phyloP scores from a whole-genome alignment of 305 asterid genomes.

The Euphrasia arctica region DNA sequence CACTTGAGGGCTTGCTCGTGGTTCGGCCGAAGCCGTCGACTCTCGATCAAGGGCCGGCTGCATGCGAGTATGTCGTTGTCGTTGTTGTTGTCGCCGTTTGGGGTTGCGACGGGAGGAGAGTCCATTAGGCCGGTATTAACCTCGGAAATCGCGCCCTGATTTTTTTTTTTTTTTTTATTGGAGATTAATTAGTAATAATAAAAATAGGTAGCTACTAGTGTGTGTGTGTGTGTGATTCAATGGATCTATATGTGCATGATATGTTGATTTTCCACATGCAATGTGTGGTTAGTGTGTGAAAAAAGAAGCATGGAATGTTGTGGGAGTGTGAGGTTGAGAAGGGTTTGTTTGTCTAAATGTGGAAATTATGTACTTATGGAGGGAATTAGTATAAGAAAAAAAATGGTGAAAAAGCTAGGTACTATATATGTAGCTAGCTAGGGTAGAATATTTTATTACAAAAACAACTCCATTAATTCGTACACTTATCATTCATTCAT shows the following conservation, averaged over 20 bases:
- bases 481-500: too few relatives aligned
- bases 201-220: background rate
- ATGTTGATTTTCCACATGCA: background rate
- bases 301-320: background rate
- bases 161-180: conserved; percentile 1
- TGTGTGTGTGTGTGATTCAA: background rate
- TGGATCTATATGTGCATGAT: conserved; percentile 2
- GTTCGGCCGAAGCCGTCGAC: conserved; percentile 57
- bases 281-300: background rate
- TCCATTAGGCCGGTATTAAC: conserved; percentile 46
- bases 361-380: background rate
- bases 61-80: conserved; percentile 51
- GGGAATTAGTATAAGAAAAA: too few relatives aligned
- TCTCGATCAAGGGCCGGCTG: conserved; percentile 57
- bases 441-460: too few relatives aligned
- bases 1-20: conserved; percentile 76
- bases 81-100: conserved; percentile 41
- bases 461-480: too few relatives aligned
- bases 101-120: conserved; percentile 42
- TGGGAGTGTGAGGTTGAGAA: conserved; percentile 6
- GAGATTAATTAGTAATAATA: background rate
- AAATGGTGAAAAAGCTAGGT: too few relatives aligned
- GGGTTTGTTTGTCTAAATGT: conserved; percentile 10
- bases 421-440: too few relatives aligned
- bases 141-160: conserved; percentile 59